Evolutionary conservation across 805 yeast genomes (phyloP).

Genomic region (Priceomyces haplophilus): DNA sequence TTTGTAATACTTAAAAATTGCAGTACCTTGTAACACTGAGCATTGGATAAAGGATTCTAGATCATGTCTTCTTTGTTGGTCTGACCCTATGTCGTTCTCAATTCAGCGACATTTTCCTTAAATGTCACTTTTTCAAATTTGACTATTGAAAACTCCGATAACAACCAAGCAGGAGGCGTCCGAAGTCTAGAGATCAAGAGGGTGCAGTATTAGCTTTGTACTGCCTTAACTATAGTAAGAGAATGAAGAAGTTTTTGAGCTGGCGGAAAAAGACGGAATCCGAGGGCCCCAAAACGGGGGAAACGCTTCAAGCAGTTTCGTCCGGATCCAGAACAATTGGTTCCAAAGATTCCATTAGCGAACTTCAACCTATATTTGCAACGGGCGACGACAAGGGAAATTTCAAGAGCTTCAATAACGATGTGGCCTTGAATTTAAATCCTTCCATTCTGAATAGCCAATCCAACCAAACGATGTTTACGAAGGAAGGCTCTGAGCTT

Average conservation of each 20-base stretch:
- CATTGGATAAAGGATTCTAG: not conserved
- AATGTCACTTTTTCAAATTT: no score
- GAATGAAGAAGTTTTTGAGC: constrained; percentile 18
- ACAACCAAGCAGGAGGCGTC: no score
- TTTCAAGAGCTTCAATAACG: constrained; percentile 23
- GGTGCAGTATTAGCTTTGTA: no score
- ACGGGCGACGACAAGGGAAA: not conserved
- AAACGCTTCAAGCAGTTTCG: not conserved
- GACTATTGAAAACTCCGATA: no score
- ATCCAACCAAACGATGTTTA: constrained; percentile 18
- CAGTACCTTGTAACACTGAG: not conserved
- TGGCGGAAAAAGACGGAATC: constrained; percentile 5
- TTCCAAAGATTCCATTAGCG: constrained; percentile 29
- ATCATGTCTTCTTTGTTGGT: not conserved
- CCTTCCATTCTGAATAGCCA: constrained; percentile 29
- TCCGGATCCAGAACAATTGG: constrained; percentile 14
- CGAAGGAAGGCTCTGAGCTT: constrained; percentile 25
- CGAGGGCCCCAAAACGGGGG: not conserved
- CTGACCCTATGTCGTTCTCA: not conserved
- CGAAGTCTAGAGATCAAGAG: no score
- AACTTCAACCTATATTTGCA: constrained; percentile 32
- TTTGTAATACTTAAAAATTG: not conserved
- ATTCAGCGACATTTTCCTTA: not conserved
- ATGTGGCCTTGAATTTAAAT: constrained; percentile 32
- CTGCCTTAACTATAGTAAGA: no score